phyloP scores from a whole-genome alignment of 805 yeast genomes.

The Cephaloascus fragrans region DNA sequence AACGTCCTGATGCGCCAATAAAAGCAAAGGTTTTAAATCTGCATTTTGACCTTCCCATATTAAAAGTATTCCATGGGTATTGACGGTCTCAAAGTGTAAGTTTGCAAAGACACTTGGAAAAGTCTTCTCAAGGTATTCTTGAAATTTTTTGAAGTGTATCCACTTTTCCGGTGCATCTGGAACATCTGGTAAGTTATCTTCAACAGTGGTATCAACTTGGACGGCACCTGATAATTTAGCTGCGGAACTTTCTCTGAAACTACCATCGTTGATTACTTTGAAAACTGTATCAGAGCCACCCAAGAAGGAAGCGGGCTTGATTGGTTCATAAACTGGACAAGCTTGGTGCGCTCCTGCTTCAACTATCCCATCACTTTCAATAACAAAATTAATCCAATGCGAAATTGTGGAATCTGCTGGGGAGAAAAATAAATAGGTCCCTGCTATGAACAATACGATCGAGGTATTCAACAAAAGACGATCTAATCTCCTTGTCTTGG shows the following conservation, averaged over 20 bases:
- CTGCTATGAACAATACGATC: no score
- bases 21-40: constrained; percentile 49
- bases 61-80: constrained; percentile 23
- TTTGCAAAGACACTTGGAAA: constrained; percentile 19
- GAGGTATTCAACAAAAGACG: no score
- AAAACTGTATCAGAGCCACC: constrained; percentile 17
- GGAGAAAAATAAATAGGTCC: no score
- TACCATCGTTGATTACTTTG: constrained; percentile 14
- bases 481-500: no score
- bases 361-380: no score
- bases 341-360: no score
- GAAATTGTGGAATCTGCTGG: no score
- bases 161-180: constrained; percentile 24
- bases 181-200: constrained; percentile 24
- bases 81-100: constrained; percentile 19
- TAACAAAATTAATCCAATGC: no score
- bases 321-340: neutral
- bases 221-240: constrained; percentile 23
- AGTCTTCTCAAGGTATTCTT: constrained; percentile 17
- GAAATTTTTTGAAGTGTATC: constrained; percentile 19
- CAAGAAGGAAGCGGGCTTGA: neutral
- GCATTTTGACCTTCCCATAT: constrained; percentile 21
- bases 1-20: constrained; percentile 74
- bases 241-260: constrained; percentile 21
- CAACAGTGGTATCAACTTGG: constrained; percentile 27